Percentiles rank a stretch among this genome's conserved stretches.
Conservation (phyloP, 2,329 filamentous ascomycete species). For the Sclerotiophoma versabilis region DNA sequence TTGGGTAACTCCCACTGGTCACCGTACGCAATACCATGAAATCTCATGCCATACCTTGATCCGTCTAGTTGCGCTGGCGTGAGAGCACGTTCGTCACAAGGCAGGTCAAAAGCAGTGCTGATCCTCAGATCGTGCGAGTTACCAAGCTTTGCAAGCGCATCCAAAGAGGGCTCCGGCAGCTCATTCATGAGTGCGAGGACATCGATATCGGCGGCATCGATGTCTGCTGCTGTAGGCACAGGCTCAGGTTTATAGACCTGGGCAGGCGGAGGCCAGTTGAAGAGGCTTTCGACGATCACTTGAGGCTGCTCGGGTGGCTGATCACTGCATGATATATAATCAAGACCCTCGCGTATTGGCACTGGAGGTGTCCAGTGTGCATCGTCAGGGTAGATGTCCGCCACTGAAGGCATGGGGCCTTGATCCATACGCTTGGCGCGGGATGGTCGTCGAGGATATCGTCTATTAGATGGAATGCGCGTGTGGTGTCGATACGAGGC, state of each 20-base stretch:
- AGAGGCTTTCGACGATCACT: conserved; percentile 1
- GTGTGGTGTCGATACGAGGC: conserved; percentile 2
- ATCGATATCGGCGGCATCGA: conserved; percentile 20
- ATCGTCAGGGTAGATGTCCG: conserved; percentile 45
- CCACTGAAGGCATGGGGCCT: conserved; percentile 38
- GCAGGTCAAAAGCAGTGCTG: not conserved
- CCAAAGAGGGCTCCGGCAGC: conserved; percentile 15
- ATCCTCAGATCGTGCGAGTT: not conserved
- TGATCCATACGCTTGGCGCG: conserved; percentile 38
- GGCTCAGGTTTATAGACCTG: conserved; percentile 19
- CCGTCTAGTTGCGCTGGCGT: conserved; percentile 26
- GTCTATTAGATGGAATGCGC: conserved; percentile 4
- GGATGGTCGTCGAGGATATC: conserved; percentile 13
- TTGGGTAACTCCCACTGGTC: conserved; percentile 24
- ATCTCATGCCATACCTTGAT: conserved; percentile 26
- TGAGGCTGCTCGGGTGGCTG: not conserved
- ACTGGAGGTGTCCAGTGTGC: conserved; percentile 16
- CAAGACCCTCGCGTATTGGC: not conserved
- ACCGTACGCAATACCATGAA: conserved; percentile 20
- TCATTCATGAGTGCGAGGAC: conserved; percentile 17
- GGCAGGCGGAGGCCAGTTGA: conserved; percentile 28
- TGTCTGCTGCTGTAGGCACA: conserved; percentile 18
- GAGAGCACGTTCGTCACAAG: conserved; percentile 23
- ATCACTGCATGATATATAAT: not conserved
- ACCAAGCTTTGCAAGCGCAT: conserved; percentile 10